A percentile compares a stretch with the other conserved stretches of the same genome.
Evolutionary conservation across 1,284 basidiomycete genomes (phyloP).

Genomic region (Microbotryum lychnidis-dioicae): DNA sequence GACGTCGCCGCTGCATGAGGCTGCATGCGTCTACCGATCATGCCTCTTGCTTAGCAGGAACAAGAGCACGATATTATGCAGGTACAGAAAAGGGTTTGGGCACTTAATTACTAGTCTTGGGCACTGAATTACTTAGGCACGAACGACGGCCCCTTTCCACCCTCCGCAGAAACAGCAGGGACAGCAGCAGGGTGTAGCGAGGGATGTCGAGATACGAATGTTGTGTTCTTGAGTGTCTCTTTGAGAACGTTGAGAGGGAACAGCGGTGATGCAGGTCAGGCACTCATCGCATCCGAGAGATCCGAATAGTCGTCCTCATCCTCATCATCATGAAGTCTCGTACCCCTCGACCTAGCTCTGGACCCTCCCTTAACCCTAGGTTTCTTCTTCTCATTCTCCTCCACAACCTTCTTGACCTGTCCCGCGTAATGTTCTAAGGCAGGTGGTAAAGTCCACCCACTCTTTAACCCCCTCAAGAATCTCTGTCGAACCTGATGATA

Average conservation of each 20-base stretch:
- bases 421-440: conserved; percentile 21
- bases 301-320: not conserved
- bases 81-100: no score
- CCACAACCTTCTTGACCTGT: conserved; percentile 14
- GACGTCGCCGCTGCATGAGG: no score
- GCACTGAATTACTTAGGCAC: no score
- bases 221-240: no score
- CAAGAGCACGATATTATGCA: no score
- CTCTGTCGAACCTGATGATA: conserved; percentile 33
- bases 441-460: conserved; percentile 13
- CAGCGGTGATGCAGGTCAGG: not conserved
- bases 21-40: no score
- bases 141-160: no score
- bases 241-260: no score
- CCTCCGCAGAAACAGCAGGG: not conserved
- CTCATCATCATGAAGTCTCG: not conserved
- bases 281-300: not conserved
- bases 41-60: no score
- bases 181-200: no score
- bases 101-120: no score
- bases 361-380: not conserved
- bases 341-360: not conserved
- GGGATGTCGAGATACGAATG: no score
- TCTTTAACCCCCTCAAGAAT: conserved; percentile 12
- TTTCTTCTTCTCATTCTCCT: conserved; percentile 17